Percentiles rank a stretch among this genome's conserved stretches.
phyloP scores from a whole-genome alignment of 768 basidiomycete genomes.

The Pleurotus platypus region DNA sequence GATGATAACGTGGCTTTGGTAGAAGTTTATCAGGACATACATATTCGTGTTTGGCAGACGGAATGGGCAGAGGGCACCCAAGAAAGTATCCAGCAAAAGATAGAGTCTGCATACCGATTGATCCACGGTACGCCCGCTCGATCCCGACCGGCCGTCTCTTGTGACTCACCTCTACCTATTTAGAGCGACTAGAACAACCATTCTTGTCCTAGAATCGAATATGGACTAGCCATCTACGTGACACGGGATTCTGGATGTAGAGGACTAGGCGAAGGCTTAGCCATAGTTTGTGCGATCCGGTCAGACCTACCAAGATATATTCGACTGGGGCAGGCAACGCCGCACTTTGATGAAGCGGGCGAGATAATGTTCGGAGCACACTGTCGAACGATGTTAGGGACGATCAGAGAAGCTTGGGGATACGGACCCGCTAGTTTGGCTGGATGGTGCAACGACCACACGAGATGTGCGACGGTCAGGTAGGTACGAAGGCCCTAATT shows the following conservation, averaged over 20 bases:
- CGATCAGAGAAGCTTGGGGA: neutral
- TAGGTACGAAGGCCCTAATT: slow-evolving; percentile 41
- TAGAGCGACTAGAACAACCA: neutral
- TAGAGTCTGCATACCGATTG: neutral
- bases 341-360: neutral
- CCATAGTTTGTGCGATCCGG: neutral
- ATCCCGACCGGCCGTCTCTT: neutral
- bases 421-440: slow-evolving; percentile 30
- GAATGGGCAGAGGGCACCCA: neutral
- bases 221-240: neutral
- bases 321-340: neutral
- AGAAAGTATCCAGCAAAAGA: neutral
- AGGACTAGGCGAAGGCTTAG: neutral
- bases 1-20: slow-evolving; percentile 1
- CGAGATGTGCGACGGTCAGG: slow-evolving; percentile 33
- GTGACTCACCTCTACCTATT: neutral
- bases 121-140: neutral
- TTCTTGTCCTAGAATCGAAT: neutral
- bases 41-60: slow-evolving; percentile 1
- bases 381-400: neutral
- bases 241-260: neutral
- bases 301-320: neutral
- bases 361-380: slow-evolving; percentile 2
- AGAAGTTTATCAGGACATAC: neutral
- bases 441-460: slow-evolving; percentile 31